Evolutionary conservation across 163 green algal species (phyloP).

Genomic region (Scenedesmus sp.): DNA sequence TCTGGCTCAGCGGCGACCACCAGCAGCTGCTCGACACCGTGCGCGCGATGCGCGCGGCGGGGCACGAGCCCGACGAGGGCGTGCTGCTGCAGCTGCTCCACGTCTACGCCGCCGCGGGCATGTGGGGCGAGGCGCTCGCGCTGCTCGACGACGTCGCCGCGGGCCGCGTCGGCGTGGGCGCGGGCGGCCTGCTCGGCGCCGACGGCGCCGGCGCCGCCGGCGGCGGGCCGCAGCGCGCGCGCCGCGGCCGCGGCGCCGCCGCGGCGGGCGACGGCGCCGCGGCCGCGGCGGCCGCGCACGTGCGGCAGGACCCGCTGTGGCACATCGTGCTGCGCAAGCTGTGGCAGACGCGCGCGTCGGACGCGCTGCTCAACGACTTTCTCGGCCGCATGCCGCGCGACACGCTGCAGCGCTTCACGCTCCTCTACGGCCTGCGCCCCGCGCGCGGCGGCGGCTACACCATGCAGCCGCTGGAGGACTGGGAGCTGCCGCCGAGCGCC

Average conservation of each 20-base stretch:
- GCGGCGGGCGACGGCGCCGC: neutral
- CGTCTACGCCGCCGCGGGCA: conserved; percentile 6
- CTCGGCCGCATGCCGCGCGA: conserved; percentile 14
- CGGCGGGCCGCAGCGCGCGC: neutral
- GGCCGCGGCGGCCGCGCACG: too few relatives aligned
- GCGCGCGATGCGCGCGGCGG: conserved; percentile 18
- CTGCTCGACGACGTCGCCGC: conserved; percentile 38
- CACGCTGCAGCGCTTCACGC: conserved; percentile 37
- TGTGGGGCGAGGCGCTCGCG: conserved; percentile 41
- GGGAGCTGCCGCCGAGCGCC: too few relatives aligned
- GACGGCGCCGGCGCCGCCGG: neutral
- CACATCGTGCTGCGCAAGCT: conserved; percentile 44
- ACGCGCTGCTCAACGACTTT: conserved; percentile 29
- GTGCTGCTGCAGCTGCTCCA: conserved; percentile 39
- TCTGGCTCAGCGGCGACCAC: conserved; percentile 36
- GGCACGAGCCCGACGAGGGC: conserved; percentile 4
- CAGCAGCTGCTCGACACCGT: conserved; percentile 35
- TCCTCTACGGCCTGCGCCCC: too few relatives aligned
- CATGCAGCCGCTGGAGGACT: too few relatives aligned
- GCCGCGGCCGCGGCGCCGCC: neutral
- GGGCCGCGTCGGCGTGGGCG: conserved; percentile 7
- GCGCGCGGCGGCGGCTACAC: too few relatives aligned
- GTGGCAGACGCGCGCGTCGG: conserved; percentile 6
- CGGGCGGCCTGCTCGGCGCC: conserved; percentile 3
- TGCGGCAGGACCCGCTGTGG: conserved; percentile 29